These are phyloP conservation scores for Diphasiastrum complanatum DNA, from an alignment of 83 land plant genomes.

Conservation along the genomic window DNA sequence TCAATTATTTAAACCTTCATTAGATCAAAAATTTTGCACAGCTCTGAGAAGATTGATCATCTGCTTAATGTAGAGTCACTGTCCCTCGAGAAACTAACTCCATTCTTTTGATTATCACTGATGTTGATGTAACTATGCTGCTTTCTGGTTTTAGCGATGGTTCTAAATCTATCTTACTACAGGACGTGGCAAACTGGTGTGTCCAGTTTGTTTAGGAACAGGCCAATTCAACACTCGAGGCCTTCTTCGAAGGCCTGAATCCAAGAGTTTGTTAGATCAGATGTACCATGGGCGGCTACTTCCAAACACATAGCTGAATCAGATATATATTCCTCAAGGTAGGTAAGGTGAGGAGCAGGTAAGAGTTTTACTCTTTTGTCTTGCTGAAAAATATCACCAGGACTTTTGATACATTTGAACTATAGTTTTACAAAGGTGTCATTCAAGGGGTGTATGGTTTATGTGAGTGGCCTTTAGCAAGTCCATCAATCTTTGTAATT, in stretches of 20 bases:
- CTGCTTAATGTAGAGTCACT: too few species aligned
- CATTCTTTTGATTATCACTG: background rate
- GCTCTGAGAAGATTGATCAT: too few species aligned
- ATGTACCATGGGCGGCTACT: slow-evolving; percentile 90
- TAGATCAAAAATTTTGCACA: background rate
- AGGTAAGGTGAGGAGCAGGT: slow-evolving; percentile 5
- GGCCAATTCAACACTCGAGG: slow-evolving; percentile 91
- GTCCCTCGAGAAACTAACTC: too few species aligned
- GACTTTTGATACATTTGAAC: background rate
- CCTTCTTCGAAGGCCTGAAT: slow-evolving; percentile 79
- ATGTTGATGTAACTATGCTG: background rate
- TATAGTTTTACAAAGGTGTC: background rate
- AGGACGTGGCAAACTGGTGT: slow-evolving; percentile 95
- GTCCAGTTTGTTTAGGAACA: slow-evolving; percentile 94
- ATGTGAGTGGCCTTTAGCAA: background rate
- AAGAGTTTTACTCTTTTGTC: background rate
- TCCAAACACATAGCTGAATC: slow-evolving; percentile 63
- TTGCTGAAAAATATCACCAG: background rate
- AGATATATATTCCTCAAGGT: background rate
- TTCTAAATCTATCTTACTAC: slow-evolving; percentile 11
- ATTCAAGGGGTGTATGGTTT: background rate
- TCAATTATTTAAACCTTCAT: background rate
- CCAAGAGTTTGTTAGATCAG: slow-evolving; percentile 63
- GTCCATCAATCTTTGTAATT: too few species aligned
- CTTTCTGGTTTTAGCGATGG: too few species aligned